Conservation (phyloP, 1,139 yeast genomes). For the Tardiomyces blankii region DNA sequence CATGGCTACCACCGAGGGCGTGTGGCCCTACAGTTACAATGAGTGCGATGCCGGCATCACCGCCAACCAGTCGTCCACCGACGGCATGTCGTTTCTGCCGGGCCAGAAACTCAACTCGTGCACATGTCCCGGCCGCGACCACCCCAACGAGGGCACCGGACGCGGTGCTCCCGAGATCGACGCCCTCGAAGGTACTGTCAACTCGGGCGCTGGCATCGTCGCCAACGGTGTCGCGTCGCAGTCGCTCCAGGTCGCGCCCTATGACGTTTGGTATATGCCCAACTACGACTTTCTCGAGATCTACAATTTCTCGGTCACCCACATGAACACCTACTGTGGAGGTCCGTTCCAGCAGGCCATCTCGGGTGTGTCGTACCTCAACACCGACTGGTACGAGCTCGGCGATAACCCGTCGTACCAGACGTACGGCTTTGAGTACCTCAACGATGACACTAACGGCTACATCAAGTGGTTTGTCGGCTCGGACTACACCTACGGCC, state of each 20-base stretch:
- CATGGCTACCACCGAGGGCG: conserved; percentile 68
- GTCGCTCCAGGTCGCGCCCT: conserved; percentile 75
- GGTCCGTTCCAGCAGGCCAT: conserved; percentile 83
- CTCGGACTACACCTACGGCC: conserved; percentile 49
- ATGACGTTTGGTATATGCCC: conserved; percentile 78
- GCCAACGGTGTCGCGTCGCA: conserved; percentile 60
- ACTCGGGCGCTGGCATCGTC: conserved; percentile 30
- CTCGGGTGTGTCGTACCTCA: conserved; percentile 61
- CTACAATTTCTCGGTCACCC: conserved; percentile 47
- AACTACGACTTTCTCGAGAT: conserved; percentile 63
- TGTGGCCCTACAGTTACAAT: conserved; percentile 83
- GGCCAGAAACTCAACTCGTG: conserved; percentile 66
- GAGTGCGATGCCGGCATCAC: conserved; percentile 82
- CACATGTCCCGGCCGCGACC: conserved; percentile 65
- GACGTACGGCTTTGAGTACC: conserved; percentile 65
- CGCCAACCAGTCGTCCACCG: conserved; percentile 75
- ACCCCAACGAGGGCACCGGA: conserved; percentile 69
- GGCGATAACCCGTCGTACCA: conserved; percentile 40
- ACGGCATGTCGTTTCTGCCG: conserved; percentile 68
- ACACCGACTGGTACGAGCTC: conserved; percentile 63
- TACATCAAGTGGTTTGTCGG: conserved; percentile 81
- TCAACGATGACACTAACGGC: conserved; percentile 54
- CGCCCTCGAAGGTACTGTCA: conserved; percentile 65
- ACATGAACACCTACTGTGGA: conserved; percentile 70
- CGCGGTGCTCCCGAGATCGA: conserved; percentile 91